phyloP scores from a whole-genome alignment of 805 yeast species.

The Yamadazyma sp. region DNA sequence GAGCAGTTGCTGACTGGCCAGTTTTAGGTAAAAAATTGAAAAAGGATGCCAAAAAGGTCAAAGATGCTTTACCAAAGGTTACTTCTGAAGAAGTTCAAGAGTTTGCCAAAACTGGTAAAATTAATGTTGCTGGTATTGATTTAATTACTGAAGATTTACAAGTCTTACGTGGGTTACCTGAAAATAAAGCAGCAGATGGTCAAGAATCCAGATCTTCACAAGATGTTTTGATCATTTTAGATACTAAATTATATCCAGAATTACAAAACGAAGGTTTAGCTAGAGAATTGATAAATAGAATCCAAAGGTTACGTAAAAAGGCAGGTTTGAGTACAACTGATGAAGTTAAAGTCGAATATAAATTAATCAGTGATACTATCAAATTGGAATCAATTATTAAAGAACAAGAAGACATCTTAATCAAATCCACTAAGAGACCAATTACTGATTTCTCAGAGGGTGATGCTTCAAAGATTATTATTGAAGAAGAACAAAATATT shows the following conservation, averaged over 20 bases:
- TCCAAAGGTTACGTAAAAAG: slow-evolving; percentile 96
- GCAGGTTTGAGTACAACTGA: slow-evolving; percentile 93
- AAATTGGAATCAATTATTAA: slow-evolving; percentile 59
- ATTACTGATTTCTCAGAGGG: slow-evolving; percentile 47
- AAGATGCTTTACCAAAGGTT: slow-evolving; percentile 84
- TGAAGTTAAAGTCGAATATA: slow-evolving; percentile 85
- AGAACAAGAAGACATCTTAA: slow-evolving; percentile 63
- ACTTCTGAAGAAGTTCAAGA: slow-evolving; percentile 79
- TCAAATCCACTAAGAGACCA: slow-evolving; percentile 73
- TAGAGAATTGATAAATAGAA: slow-evolving; percentile 94
- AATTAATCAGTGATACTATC: slow-evolving; percentile 62
- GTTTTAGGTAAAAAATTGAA: slow-evolving; percentile 95
- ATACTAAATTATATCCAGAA: slow-evolving; percentile 82
- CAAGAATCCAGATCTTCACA: slow-evolving; percentile 84
- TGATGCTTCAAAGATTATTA: slow-evolving; percentile 50
- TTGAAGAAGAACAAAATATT: slow-evolving; percentile 78
- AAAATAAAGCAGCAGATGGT: slow-evolving; percentile 58
- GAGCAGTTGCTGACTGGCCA: slow-evolving; percentile 98
- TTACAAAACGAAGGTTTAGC: slow-evolving; percentile 92
- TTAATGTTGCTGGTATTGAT: slow-evolving; percentile 85
- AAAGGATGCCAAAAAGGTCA: slow-evolving; percentile 89
- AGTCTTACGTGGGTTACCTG: slow-evolving; percentile 87
- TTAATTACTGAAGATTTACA: slow-evolving; percentile 85
- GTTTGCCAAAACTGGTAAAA: slow-evolving; percentile 67
- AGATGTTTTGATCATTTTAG: slow-evolving; percentile 87